Percentiles rank a stretch among this genome's conserved stretches.
Conservation (phyloP, 176 grass and related monocot genomes). For the Panicum miliaceum region DNA sequence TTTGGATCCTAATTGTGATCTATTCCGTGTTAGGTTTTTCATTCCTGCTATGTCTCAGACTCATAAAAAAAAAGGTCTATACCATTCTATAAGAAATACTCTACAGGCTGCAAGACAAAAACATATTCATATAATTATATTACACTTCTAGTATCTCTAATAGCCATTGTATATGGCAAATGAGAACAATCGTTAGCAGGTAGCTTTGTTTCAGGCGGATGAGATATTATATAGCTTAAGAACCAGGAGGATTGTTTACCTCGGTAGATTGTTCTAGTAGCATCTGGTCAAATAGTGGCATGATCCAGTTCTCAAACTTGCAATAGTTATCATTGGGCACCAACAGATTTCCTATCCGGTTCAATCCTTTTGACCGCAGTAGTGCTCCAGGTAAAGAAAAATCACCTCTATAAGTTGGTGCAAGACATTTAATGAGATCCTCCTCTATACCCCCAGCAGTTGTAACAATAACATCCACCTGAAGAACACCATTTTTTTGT, state of each 20-base stretch:
- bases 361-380: conserved; percentile 89
- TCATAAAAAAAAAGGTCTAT: background rate
- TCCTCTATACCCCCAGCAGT: conserved; percentile 96
- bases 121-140: background rate
- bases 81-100: background rate
- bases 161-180: background rate
- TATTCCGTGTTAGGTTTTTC: background rate
- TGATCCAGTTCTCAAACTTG: conserved; percentile 99
- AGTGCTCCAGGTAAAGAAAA: conserved; percentile 77
- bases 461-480: conserved; percentile 98
- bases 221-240: background rate
- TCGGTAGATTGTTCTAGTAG: conserved; percentile 79
- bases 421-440: conserved; percentile 95
- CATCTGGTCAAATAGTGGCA: conserved; percentile 87
- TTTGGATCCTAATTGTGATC: background rate
- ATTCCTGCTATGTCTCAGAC: background rate
- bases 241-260: conserved; percentile 39
- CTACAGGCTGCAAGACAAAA: background rate
- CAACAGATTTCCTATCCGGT: conserved; percentile 90
- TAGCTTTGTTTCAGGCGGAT: background rate
- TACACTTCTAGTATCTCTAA: background rate
- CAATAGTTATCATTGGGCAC: conserved; percentile 98
- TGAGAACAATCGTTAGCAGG: background rate
- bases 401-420: conserved; percentile 81
- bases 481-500: conserved; percentile 9